Evolutionary conservation across 495 filamentous ascomycete species (phyloP).

Genomic region (Aspergillus asperescens): DNA sequence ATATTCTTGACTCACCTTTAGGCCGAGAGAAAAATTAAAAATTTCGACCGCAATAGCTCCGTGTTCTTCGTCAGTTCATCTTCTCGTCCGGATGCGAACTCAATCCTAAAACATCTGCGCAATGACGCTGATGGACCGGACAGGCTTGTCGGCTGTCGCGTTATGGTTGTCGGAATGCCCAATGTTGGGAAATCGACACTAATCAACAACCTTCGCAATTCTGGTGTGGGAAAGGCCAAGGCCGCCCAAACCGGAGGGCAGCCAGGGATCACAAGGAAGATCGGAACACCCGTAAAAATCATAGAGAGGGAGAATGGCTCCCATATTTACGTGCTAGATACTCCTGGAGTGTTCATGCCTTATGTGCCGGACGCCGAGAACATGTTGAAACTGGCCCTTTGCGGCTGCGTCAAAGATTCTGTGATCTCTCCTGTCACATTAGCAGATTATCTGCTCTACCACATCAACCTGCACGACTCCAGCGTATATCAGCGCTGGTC

Average conservation of each 20-base stretch:
- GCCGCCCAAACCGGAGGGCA: slow-evolving; percentile 77
- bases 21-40: slow-evolving; percentile 46
- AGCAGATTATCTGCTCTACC: slow-evolving; percentile 85
- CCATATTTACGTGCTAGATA: slow-evolving; percentile 64
- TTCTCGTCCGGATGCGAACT: slow-evolving; percentile 43
- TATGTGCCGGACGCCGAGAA: slow-evolving; percentile 77
- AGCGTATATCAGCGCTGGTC: slow-evolving; percentile 59
- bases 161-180: slow-evolving; percentile 93
- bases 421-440: slow-evolving; percentile 68
- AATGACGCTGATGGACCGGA: slow-evolving; percentile 39
- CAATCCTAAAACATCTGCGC: slow-evolving; percentile 54
- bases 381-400: slow-evolving; percentile 89
- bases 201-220: slow-evolving; percentile 74
- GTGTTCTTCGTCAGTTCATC: slow-evolving; percentile 62
- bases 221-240: slow-evolving; percentile 65
- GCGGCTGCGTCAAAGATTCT: slow-evolving; percentile 85
- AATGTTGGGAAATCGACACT: slow-evolving; percentile 90
- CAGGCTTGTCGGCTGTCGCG: slow-evolving; percentile 63
- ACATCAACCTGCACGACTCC: slow-evolving; percentile 61
- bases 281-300: slow-evolving; percentile 79
- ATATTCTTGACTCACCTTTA: slow-evolving; percentile 11
- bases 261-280: slow-evolving; percentile 84
- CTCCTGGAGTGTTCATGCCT: slow-evolving; percentile 86
- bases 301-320: slow-evolving; percentile 48
- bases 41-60: slow-evolving; percentile 52